Base-by-base conservation (phyloP, 495 filamentous ascomycete genomes). In the Penicillium samsonianum region DNA sequence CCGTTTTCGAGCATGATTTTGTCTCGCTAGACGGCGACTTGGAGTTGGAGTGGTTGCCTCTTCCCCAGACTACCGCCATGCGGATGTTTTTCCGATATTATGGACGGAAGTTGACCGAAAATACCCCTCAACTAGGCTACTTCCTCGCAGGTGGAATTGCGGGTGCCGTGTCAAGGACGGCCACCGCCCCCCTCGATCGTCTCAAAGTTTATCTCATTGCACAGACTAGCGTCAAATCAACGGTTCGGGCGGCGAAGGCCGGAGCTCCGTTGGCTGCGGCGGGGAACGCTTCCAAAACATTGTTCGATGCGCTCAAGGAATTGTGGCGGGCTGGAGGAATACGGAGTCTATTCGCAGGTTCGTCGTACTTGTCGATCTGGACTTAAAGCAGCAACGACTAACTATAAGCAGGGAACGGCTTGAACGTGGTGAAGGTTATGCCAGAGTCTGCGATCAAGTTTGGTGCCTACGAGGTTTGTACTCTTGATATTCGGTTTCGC, bases 391-490 rank as follows among this genome's bases (percentile, higher is more conserved):
- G 17, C 40, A 23, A 14, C 6, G 41, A 46, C 51, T 69, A 20
- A 68, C 48, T 49, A 38, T 43, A 0, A 22, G 31, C 63, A 97
- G 94, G 94, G 28, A 98, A 98, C 67, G 94, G 94, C 8, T 80
- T 98, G 56, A 98, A 98, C 65, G 93, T 98, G 10, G 65, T 97
- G 61, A 98, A 98, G 73, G 91, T 98, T 47, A 93, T 98, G 87
- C 94, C 94, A 7, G 94, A 98, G 72, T 96, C 93, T 6, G 94
- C 94, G 33, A 96, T 98, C 64, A 94, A 88, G 59, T 98, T 98
- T 73, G 94, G 94, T 50, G 93, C 91, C 7, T 98, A 97, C 64
- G 94, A 90, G 78, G 86, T 87, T 69, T 57, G 70, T 41, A 12
- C 38, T 10, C 40, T 35, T 53, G 14, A 48, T 59, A 16, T 22